These are phyloP conservation scores for Elongisporangium anandrum DNA, from an alignment of 352 stramenopile genomes.

Conservation along the genomic window DNA sequence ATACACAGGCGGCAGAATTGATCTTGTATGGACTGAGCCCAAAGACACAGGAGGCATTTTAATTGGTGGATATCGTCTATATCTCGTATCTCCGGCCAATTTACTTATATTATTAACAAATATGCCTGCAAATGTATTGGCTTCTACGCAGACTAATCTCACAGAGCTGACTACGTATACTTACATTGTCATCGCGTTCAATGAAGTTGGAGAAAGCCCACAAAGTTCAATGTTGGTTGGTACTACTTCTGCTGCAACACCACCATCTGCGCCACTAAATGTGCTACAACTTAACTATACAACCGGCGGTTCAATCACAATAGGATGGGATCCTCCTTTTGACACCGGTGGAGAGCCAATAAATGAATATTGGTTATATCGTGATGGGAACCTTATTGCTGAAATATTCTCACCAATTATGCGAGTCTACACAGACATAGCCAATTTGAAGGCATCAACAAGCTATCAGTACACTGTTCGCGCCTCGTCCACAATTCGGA, in stretches of 20 bases:
- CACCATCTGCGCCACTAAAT: conserved; percentile 41
- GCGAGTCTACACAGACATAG: conserved; percentile 32
- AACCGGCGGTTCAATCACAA: conserved; percentile 50
- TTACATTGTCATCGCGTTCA: conserved; percentile 36
- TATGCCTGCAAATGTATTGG: conserved; percentile 5
- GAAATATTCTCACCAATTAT: conserved; percentile 13
- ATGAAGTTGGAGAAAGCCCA: conserved; percentile 33
- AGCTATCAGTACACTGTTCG: conserved; percentile 48
- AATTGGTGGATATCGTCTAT: conserved; percentile 25
- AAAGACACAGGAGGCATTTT: conserved; percentile 26
- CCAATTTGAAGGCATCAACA: conserved; percentile 20
- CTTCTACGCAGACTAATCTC: conserved; percentile 41
- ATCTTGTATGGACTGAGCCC: conserved; percentile 25
- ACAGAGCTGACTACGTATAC: conserved; percentile 43
- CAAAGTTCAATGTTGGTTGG: conserved; percentile 19
- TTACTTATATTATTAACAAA: neutral
- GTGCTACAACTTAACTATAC: conserved; percentile 30
- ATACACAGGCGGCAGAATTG: conserved; percentile 31
- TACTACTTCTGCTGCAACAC: conserved; percentile 33
- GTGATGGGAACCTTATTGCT: conserved; percentile 26
- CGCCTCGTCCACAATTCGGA: conserved; percentile 28
- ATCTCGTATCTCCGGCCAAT: conserved; percentile 10
- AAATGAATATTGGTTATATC: conserved; percentile 44
- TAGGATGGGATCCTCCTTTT: conserved; percentile 49
- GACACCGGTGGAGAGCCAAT: conserved; percentile 51